Conservation (phyloP, 164 flowering plant genomes). For the Dillenia turbinata region DNA sequence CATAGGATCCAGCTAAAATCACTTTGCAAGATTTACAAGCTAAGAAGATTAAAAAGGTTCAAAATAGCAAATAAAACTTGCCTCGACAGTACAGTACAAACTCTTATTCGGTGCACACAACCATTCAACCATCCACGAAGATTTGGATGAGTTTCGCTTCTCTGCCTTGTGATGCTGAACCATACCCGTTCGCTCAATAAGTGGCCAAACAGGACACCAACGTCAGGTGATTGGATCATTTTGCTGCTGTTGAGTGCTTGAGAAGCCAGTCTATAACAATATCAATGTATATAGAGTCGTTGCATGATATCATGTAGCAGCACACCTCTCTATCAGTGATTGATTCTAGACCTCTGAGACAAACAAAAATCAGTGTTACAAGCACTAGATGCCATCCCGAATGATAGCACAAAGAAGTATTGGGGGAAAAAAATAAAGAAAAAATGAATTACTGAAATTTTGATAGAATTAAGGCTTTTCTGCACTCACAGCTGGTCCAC, state of each 20-base stretch:
- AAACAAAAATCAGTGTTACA: background rate
- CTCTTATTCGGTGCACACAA: too few species aligned
- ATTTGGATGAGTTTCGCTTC: too few species aligned
- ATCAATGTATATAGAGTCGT: slow-evolving; percentile 75
- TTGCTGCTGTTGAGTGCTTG: slow-evolving; percentile 74
- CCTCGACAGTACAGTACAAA: too few species aligned
- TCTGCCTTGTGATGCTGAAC: too few species aligned
- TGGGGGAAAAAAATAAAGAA: too few species aligned
- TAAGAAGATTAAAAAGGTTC: too few species aligned
- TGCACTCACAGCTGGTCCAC: slow-evolving; percentile 85
- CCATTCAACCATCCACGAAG: too few species aligned
- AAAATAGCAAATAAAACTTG: too few species aligned
- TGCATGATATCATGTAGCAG: slow-evolving; percentile 92
- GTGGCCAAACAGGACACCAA: too few species aligned
- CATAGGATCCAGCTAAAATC: too few species aligned
- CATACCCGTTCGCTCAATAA: too few species aligned
- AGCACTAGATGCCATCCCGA: background rate
- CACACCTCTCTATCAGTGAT: slow-evolving; percentile 73
- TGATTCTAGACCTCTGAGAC: slow-evolving; percentile 56
- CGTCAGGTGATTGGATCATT: slow-evolving; percentile 18
- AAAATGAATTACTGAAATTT: background rate
- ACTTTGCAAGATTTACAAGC: too few species aligned
- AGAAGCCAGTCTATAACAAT: slow-evolving; percentile 82
- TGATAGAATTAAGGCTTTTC: background rate
- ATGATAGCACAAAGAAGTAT: background rate